Percentiles rank a stretch among this genome's conserved stretches.
phyloP scores from a whole-genome alignment of 2,329 filamentous ascomycete genomes.

The Apiospora kogelbergensis region DNA sequence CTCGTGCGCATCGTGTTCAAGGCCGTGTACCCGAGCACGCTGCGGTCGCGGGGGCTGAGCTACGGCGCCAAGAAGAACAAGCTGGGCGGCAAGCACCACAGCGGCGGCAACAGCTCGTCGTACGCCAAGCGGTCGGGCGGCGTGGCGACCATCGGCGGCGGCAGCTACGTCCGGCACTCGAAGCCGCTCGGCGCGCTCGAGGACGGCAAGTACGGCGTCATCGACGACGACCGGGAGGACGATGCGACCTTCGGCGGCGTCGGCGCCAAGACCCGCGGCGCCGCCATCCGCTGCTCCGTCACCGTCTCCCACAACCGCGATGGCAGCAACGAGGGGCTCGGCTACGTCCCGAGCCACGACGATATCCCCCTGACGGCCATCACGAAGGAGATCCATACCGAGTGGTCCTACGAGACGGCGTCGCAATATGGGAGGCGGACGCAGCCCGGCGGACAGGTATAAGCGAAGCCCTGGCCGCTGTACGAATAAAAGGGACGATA shows the following conservation, averaged over 20 bases:
- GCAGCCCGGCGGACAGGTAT: not conserved
- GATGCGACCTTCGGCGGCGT: not conserved
- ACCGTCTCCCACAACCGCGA: constrained; percentile 1
- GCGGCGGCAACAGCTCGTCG: not conserved
- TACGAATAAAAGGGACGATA: not conserved
- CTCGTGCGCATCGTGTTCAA: constrained; percentile 11
- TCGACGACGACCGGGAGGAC: constrained; percentile 9
- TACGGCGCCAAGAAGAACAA: too few species aligned
- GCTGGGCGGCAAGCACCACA: too few species aligned
- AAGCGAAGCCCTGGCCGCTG: not conserved
- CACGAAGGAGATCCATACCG: not conserved
- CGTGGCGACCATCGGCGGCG: constrained; percentile 9
- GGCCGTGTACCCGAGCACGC: not conserved
- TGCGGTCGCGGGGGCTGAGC: not conserved
- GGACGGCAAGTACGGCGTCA: constrained; percentile 11
- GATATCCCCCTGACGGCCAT: constrained; percentile 4
- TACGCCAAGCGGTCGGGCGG: constrained; percentile 9
- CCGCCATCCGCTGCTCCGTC: too few species aligned
- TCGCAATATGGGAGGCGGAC: not conserved
- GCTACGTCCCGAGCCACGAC: not conserved
- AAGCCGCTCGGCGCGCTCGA: not conserved
- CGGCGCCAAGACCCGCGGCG: too few species aligned
- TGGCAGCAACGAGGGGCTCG: not conserved
- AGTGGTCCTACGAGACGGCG: not conserved
- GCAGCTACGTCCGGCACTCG: not conserved